Conservation (phyloP, 148 eudicot genomes). For the Rhododendron kiyosumense region DNA sequence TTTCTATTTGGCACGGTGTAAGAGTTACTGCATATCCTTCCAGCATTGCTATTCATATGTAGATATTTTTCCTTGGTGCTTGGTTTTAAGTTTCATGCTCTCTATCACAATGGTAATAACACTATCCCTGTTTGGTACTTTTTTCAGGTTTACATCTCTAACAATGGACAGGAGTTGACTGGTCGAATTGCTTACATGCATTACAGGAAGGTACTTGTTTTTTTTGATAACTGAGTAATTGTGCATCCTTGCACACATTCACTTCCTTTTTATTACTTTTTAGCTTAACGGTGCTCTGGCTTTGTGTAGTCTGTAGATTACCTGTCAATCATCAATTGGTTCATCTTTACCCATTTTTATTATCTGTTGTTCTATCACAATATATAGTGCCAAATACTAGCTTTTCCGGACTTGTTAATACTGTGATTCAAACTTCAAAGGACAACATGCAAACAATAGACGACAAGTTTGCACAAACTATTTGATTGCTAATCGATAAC, state of each 20-base stretch:
- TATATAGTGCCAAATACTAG: not conserved
- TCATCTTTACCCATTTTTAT: not conserved
- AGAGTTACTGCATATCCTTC: not conserved
- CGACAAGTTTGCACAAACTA: not conserved
- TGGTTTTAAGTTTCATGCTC: not conserved
- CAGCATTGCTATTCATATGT: not conserved
- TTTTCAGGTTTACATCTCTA: conserved; percentile 69
- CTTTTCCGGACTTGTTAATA: not conserved
- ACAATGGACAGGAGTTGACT: conserved; percentile 65
- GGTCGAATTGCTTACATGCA: conserved; percentile 74
- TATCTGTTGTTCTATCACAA: not conserved
- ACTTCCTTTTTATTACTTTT: not conserved
- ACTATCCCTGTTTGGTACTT: not conserved
- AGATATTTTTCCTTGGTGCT: not conserved
- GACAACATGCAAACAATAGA: not conserved
- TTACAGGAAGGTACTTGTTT: conserved; percentile 61
- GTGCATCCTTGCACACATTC: not conserved
- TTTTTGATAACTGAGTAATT: not conserved
- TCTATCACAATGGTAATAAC: not conserved
- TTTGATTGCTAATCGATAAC: not conserved
- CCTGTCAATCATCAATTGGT: not conserved
- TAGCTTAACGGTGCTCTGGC: not conserved
- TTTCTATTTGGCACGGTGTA: not conserved
- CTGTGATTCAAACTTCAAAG: not conserved
- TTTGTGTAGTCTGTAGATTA: not conserved